Evolutionary conservation across 2,329 filamentous ascomycete genomes (phyloP).

Genomic region (Diaporthe destruens): DNA sequence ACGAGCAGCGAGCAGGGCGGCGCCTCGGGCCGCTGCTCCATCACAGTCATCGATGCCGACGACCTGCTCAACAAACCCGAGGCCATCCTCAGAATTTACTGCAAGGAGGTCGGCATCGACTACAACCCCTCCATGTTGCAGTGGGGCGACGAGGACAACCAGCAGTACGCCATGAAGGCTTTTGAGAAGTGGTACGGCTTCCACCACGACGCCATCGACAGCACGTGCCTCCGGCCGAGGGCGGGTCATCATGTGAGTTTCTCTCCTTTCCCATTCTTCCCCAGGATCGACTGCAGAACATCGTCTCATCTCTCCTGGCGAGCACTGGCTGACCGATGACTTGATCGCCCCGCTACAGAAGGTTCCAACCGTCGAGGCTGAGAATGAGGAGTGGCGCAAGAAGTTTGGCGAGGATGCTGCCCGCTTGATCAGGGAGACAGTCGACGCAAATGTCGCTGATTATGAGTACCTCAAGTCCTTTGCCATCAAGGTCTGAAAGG

Average conservation of each 20-base stretch:
- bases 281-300: no score
- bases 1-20: conserved; percentile 29
- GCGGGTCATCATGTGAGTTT: conserved; percentile 70
- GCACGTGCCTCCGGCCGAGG: conserved; percentile 79
- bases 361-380: conserved; percentile 71
- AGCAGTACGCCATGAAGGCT: conserved; percentile 74
- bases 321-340: neutral
- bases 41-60: conserved; percentile 93
- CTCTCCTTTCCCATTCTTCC: no score
- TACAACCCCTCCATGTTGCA: conserved; percentile 83
- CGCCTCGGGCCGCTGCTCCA: conserved; percentile 48
- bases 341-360: conserved; percentile 60
- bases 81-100: conserved; percentile 82
- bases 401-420: conserved; percentile 81
- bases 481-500: conserved; percentile 69
- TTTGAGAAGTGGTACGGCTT: conserved; percentile 99
- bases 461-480: conserved; percentile 89
- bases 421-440: conserved; percentile 76
- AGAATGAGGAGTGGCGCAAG: conserved; percentile 78
- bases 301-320: no score
- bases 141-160: conserved; percentile 83
- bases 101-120: conserved; percentile 81
- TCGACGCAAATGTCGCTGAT: conserved; percentile 77
- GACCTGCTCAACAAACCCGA: conserved; percentile 90
- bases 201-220: conserved; percentile 93